These are phyloP conservation scores for Suillus subaureus DNA, from an alignment of 768 basidiomycete species.

Conservation along the genomic window DNA sequence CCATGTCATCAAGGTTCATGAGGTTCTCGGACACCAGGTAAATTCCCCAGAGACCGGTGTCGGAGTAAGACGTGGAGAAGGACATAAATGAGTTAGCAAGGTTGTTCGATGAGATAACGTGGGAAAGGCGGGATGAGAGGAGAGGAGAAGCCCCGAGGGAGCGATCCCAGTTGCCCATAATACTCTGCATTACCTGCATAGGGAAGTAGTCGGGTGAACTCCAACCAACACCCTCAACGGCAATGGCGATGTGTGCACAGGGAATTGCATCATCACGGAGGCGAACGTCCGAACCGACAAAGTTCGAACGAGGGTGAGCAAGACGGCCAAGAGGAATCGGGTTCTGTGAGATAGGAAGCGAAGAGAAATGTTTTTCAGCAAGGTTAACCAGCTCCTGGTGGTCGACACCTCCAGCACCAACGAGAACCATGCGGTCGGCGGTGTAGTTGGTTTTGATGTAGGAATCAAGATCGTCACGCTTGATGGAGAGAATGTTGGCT, in stretches of 20 bases:
- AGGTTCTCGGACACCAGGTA: constrained; percentile 96
- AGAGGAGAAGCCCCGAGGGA: constrained; percentile 89
- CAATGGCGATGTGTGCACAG: constrained; percentile 92
- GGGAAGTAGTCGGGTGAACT: constrained; percentile 98
- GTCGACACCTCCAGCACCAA: constrained; percentile 94
- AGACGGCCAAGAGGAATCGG: constrained; percentile 88
- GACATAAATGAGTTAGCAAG: constrained; percentile 99
- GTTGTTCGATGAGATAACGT: constrained; percentile 89
- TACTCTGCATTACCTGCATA: constrained; percentile 97
- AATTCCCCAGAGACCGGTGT: constrained; percentile 99
- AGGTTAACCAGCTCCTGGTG: constrained; percentile 92
- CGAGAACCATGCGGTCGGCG: constrained; percentile 98
- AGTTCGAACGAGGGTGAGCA: constrained; percentile 74
- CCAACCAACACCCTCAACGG: constrained; percentile 98
- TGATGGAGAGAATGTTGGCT: constrained; percentile 93
- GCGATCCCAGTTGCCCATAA: constrained; percentile 99
- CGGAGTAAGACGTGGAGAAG: constrained; percentile 98
- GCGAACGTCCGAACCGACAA: constrained; percentile 94
- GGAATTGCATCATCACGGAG: constrained; percentile 89
- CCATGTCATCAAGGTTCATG: constrained; percentile 88
- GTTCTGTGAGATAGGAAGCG: constrained; percentile 82
- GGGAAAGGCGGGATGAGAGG: constrained; percentile 87
- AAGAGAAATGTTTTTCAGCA: constrained; percentile 91
- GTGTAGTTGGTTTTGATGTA: constrained; percentile 99
- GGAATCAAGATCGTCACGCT: constrained; percentile 79